Evolutionary conservation across 345 rosid species (phyloP).

Genomic region (Conringia planisiliqua): DNA sequence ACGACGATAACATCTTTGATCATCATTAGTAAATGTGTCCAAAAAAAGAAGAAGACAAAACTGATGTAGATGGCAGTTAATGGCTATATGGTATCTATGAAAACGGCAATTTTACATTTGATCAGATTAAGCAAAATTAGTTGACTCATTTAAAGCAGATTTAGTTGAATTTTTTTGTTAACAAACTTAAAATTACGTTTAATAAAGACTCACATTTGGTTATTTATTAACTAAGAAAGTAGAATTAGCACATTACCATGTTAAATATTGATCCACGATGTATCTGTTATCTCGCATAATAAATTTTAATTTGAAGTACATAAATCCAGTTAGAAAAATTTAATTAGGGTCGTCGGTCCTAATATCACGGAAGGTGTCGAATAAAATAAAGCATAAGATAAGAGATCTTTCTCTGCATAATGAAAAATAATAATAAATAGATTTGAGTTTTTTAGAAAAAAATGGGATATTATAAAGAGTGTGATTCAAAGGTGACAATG

Average conservation of each 20-base stretch:
- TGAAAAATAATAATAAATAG: neutral
- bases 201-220: neutral
- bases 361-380: slow-evolving; percentile 17
- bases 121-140: neutral
- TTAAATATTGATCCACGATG: neutral
- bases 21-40: neutral
- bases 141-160: too few relatives aligned
- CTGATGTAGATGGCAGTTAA: neutral
- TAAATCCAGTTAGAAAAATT: neutral
- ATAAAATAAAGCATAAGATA: neutral
- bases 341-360: slow-evolving; percentile 9
- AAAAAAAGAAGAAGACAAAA: neutral
- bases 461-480: neutral
- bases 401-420: neutral
- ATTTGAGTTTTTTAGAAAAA: neutral
- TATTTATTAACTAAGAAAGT: neutral
- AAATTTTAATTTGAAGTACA: neutral
- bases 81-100: neutral
- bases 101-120: neutral
- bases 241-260: neutral
- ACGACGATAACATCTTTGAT: neutral
- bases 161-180: neutral
- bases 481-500: slow-evolving; percentile 28
- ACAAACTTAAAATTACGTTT: neutral
- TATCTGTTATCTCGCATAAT: neutral